Conservation (phyloP, 345 rosid genomes). For the Durio zibethinus region DNA sequence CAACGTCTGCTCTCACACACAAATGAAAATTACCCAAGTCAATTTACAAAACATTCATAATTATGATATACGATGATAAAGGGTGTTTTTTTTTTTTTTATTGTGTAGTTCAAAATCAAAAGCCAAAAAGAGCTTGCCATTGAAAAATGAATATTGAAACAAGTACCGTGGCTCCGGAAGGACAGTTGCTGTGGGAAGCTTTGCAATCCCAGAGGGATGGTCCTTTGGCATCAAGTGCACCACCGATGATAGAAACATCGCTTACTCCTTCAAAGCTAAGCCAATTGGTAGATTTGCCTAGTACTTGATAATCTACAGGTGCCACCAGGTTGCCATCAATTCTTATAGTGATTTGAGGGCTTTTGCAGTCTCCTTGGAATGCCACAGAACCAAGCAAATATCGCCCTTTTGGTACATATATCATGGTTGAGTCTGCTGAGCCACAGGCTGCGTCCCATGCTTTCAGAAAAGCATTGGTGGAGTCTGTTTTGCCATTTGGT, state of each 20-base stretch:
- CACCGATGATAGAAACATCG: conserved; percentile 48
- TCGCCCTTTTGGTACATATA: conserved; percentile 45
- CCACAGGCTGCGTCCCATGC: conserved; percentile 55
- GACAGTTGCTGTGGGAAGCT: conserved; percentile 30
- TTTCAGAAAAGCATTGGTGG: conserved; percentile 34
- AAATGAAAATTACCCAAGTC: neutral
- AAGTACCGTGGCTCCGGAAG: conserved; percentile 55
- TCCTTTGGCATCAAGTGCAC: conserved; percentile 58
- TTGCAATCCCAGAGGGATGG: conserved; percentile 56
- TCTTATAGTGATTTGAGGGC: conserved; percentile 34
- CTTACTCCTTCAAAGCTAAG: conserved; percentile 39
- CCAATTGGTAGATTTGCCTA: conserved; percentile 43
- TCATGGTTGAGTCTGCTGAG: conserved; percentile 14
- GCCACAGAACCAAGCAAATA: conserved; percentile 36
- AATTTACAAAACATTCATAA: neutral
- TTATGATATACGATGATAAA: neutral
- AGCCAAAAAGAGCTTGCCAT: neutral
- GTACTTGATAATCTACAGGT: conserved; percentile 38
- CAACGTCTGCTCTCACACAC: conserved; percentile 12
- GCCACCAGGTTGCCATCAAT: conserved; percentile 51
- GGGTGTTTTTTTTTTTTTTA: too few species aligned
- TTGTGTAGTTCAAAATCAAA: neutral
- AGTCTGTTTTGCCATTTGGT: conserved; percentile 38
- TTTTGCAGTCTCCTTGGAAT: conserved; percentile 47
- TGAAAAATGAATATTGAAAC: neutral